Conservation (phyloP, 1,284 basidiomycete species). For the Agroathelia rolfsii region DNA sequence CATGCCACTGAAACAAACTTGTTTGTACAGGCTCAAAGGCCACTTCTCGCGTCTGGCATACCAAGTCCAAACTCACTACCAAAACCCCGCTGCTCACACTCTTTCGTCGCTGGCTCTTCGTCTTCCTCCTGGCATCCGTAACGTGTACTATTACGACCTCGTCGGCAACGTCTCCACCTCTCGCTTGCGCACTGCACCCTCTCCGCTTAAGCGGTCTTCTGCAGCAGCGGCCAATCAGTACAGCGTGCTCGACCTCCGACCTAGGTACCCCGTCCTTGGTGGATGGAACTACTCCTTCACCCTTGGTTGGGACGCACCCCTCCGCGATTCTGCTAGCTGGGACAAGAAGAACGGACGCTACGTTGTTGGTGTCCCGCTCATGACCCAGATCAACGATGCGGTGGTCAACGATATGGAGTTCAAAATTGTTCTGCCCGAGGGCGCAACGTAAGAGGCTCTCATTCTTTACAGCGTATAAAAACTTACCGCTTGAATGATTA, state of each 20-base stretch:
- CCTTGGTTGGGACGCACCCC: slow-evolving; percentile 84
- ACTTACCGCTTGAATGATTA: slow-evolving; percentile 9
- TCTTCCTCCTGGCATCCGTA: slow-evolving; percentile 73
- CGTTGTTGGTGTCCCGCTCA: slow-evolving; percentile 76
- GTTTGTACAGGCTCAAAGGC: slow-evolving; percentile 68
- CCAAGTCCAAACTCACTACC: slow-evolving; percentile 67
- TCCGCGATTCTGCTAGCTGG: slow-evolving; percentile 64
- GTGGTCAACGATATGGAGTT: slow-evolving; percentile 78
- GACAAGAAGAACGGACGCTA: slow-evolving; percentile 52
- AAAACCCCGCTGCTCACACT: slow-evolving; percentile 56
- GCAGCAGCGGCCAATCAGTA: slow-evolving; percentile 41
- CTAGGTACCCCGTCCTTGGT: slow-evolving; percentile 89
- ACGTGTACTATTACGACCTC: slow-evolving; percentile 82
- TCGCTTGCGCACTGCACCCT: slow-evolving; percentile 60
- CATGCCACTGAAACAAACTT: slow-evolving; percentile 2
- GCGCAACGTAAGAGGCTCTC: slow-evolving; percentile 65
- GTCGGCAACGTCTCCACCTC: slow-evolving; percentile 98
- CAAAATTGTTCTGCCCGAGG: slow-evolving; percentile 84
- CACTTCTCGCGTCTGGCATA: slow-evolving; percentile 91
- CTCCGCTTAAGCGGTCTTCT: slow-evolving; percentile 45
- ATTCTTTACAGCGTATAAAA: slow-evolving; percentile 4
- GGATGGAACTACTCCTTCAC: slow-evolving; percentile 98
- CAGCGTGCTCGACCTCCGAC: slow-evolving; percentile 72
- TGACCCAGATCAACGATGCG: slow-evolving; percentile 74
- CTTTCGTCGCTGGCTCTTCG: slow-evolving; percentile 63